These are phyloP conservation scores for Talaromyces sp. DNA, from an alignment of 2,329 filamentous ascomycete genomes.

Conservation along the genomic window DNA sequence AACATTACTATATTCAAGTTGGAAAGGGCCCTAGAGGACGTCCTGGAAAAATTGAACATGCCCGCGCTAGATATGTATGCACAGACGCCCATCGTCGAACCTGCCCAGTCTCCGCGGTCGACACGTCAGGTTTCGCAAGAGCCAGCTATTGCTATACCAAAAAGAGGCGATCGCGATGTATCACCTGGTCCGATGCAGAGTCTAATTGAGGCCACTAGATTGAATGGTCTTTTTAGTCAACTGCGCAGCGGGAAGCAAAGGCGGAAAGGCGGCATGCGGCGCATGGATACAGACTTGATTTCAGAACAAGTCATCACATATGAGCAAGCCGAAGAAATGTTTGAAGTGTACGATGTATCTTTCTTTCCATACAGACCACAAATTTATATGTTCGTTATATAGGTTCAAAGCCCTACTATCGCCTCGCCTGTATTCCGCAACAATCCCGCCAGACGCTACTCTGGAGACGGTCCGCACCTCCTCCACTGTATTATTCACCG, in stretches of 20 bases:
- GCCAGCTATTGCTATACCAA: background rate
- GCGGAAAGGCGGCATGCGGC: background rate
- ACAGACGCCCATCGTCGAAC: background rate
- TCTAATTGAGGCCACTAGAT: background rate
- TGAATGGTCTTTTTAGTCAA: background rate
- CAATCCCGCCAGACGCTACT: background rate
- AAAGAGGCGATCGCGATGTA: background rate
- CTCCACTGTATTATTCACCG: background rate
- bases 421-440: background rate
- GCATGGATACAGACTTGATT: background rate
- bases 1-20: background rate
- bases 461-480: background rate
- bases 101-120: background rate
- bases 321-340: background rate
- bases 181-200: background rate
- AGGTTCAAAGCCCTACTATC: background rate
- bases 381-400: background rate
- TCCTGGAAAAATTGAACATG: background rate
- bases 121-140: background rate
- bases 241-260: background rate
- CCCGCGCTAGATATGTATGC: background rate
- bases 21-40: background rate
- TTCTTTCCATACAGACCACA: background rate
- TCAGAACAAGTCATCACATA: background rate
- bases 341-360: background rate